Percentiles rank a stretch among this genome's conserved stretches.
phyloP scores from a whole-genome alignment of 1,284 basidiomycete species.

The Pascua sp. region DNA sequence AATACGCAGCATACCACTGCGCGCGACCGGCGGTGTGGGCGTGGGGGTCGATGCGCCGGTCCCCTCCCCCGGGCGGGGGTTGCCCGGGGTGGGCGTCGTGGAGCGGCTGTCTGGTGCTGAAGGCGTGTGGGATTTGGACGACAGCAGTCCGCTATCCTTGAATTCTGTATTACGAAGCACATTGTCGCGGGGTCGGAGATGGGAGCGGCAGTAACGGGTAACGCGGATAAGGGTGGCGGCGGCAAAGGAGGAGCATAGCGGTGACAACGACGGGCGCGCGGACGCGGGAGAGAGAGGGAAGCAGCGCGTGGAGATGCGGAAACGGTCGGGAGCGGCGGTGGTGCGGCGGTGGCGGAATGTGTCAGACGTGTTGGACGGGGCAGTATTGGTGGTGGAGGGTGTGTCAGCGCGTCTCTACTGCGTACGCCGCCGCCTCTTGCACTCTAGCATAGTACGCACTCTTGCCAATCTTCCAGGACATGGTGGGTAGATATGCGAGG shows the following conservation, averaged over 20 bases:
- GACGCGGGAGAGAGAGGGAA: slow-evolving; percentile 54
- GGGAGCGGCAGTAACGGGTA: no score
- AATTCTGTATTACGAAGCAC: slow-evolving; percentile 32
- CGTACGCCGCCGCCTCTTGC: background rate
- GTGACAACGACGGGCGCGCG: background rate
- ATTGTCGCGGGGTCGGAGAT: no score
- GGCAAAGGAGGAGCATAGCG: background rate
- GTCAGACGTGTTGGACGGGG: slow-evolving; percentile 1
- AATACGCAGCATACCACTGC: slow-evolving; percentile 57
- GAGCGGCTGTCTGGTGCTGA: slow-evolving; percentile 37
- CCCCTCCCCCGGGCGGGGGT: slow-evolving; percentile 38
- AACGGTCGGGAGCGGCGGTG: no score
- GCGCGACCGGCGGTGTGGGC: slow-evolving; percentile 45
- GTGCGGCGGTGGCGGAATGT: no score
- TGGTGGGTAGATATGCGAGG: slow-evolving; percentile 17
- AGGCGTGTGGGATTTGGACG: slow-evolving; percentile 28
- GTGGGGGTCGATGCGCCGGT: slow-evolving; percentile 4
- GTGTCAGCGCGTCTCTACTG: slow-evolving; percentile 8
- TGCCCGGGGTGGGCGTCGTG: slow-evolving; percentile 49
- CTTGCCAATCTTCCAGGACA: slow-evolving; percentile 54
- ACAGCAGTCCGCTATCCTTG: slow-evolving; percentile 45
- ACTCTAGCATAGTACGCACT: slow-evolving; percentile 37
- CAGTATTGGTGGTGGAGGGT: slow-evolving; percentile 6
- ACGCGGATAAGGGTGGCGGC: background rate
- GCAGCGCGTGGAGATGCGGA: no score